phyloP scores from a whole-genome alignment of 257 asterid species.

The Anisodus tanguticus region DNA sequence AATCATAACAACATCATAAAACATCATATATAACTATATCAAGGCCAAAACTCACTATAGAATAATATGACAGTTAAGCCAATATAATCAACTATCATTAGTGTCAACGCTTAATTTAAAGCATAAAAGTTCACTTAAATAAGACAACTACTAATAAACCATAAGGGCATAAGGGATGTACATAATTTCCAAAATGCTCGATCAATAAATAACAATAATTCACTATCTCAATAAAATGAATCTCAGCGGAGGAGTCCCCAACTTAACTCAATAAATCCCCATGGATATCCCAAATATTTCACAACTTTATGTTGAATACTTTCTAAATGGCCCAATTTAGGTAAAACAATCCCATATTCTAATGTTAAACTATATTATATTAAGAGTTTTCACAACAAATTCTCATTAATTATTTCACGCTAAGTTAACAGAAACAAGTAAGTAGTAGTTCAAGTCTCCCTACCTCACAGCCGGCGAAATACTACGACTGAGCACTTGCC shows the following conservation, averaged over 20 bases:
- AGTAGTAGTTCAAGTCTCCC: conserved; percentile 16
- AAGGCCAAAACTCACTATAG: background rate
- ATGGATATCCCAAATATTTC: background rate
- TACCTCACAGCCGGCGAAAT: background rate
- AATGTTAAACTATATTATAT: background rate
- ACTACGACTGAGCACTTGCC: background rate
- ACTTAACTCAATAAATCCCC: background rate
- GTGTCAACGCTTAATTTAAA: background rate
- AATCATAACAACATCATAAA: background rate
- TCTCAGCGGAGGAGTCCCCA: background rate
- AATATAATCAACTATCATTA: background rate
- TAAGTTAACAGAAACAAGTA: background rate
- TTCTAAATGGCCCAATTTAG: background rate
- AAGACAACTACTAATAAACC: background rate
- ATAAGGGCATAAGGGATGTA: background rate
- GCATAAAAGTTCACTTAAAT: background rate
- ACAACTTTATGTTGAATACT: background rate
- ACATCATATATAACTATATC: background rate
- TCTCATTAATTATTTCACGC: background rate
- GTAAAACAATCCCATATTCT: background rate
- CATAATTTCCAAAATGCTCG: no score
- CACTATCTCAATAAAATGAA: background rate
- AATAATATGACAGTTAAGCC: conserved; percentile 1
- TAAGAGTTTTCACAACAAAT: background rate
- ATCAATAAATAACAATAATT: background rate